A percentile compares a stretch with the other conserved stretches of the same genome.
Evolutionary conservation across 176 grass and related monocot genomes (phyloP).

Genomic region (Musa troglodytarum): DNA sequence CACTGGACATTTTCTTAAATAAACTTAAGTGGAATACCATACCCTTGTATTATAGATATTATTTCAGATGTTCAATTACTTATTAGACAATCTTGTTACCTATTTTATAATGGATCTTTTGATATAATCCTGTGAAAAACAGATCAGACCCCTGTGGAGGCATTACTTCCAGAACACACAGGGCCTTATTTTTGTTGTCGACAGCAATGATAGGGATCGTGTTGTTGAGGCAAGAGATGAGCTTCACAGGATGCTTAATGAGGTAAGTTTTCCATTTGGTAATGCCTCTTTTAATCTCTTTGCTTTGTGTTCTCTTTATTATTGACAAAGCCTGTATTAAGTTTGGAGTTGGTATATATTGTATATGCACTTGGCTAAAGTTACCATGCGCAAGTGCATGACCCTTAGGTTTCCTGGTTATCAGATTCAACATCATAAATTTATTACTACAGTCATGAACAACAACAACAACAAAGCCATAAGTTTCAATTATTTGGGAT

Average conservation of each 20-base stretch:
- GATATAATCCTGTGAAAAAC: background rate
- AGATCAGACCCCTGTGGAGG: slow-evolving; percentile 13
- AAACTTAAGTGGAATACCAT: background rate
- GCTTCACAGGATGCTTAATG: slow-evolving; percentile 12
- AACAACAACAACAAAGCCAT: no score
- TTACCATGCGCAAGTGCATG: background rate
- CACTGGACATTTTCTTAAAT: background rate
- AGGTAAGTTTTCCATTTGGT: background rate
- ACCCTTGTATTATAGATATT: background rate
- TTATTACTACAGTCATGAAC: no score
- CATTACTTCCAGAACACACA: slow-evolving; percentile 8
- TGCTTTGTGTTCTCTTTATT: background rate
- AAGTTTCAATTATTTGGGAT: no score
- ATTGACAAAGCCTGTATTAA: background rate
- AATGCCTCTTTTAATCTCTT: background rate
- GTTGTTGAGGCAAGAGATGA: slow-evolving; percentile 14
- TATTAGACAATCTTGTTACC: background rate
- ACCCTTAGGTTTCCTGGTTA: background rate
- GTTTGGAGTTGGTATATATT: background rate
- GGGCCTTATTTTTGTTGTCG: slow-evolving; percentile 12
- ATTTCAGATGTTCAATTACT: background rate
- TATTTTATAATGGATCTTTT: background rate
- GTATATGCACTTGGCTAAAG: background rate
- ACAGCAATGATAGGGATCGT: slow-evolving; percentile 12
- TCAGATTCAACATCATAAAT: background rate